Percentiles rank a stretch among this genome's conserved stretches.
Conservation (phyloP, 2,329 filamentous ascomycete genomes). For the Fusarium buharicum region DNA sequence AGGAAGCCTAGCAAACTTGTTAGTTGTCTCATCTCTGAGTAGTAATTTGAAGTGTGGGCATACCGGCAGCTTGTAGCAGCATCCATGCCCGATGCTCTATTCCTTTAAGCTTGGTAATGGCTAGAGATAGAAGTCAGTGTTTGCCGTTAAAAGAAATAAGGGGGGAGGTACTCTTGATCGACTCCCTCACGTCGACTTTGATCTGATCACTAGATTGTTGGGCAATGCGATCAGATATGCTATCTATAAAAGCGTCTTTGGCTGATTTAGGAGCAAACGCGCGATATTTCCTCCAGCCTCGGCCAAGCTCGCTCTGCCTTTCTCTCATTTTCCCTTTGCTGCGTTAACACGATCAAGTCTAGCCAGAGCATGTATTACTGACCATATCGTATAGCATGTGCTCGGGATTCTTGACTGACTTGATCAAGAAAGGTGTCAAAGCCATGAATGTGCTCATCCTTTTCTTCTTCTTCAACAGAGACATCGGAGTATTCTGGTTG, state of each 20-base stretch:
- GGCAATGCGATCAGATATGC: slow-evolving; percentile 19
- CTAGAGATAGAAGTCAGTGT: slow-evolving; percentile 3
- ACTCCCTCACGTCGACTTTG: slow-evolving; percentile 25
- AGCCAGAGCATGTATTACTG: neutral
- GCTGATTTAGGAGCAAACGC: neutral
- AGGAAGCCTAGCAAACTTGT: slow-evolving; percentile 19
- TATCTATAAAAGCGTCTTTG: slow-evolving; percentile 17
- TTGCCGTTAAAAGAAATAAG: neutral
- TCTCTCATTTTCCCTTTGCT: slow-evolving; percentile 27
- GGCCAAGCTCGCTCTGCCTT: neutral
- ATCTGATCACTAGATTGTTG: slow-evolving; percentile 29
- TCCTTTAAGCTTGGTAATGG: slow-evolving; percentile 16
- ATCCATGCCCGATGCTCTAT: slow-evolving; percentile 34
- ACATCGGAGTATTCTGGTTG: slow-evolving; percentile 28
- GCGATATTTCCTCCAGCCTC: neutral
- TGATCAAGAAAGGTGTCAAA: slow-evolving; percentile 40
- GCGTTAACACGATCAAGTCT: neutral
- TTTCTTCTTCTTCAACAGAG: slow-evolving; percentile 30
- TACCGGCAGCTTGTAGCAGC: slow-evolving; percentile 35
- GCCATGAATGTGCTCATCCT: slow-evolving; percentile 31
- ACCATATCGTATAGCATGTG: slow-evolving; percentile 39
- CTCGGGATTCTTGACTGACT: slow-evolving; percentile 36
- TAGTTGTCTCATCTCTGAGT: neutral
- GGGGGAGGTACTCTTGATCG: slow-evolving; percentile 16
- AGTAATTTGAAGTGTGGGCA: neutral